Percentiles rank a stretch among this genome's conserved stretches.
phyloP scores from a whole-genome alignment of 2,329 filamentous ascomycete species.

The Aspergillus brasiliensis region DNA sequence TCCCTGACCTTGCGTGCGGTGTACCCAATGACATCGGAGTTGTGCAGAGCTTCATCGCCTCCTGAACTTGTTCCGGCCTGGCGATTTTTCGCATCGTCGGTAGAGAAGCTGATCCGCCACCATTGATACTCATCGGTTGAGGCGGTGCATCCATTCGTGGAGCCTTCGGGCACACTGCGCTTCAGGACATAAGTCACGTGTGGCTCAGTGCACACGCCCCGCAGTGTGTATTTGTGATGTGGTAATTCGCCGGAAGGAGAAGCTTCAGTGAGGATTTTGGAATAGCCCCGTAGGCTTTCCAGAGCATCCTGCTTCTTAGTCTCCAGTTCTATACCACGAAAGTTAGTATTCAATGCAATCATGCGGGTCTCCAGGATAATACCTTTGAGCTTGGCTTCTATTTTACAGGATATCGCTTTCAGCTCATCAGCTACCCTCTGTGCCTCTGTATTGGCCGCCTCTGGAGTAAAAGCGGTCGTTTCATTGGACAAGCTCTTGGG shows the following conservation, averaged over 20 bases:
- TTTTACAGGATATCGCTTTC: conserved; percentile 37
- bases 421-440: conserved; percentile 39
- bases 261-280: conserved; percentile 50
- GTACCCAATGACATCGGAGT: conserved; percentile 43
- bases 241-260: conserved; percentile 44
- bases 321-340: conserved; percentile 43
- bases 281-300: conserved; percentile 46
- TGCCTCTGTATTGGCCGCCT: conserved; percentile 24
- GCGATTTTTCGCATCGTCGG: conserved; percentile 43
- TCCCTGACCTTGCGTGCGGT: conserved; percentile 49
- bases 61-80: conserved; percentile 29
- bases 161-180: conserved; percentile 27
- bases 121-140: conserved; percentile 49
- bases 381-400: conserved; percentile 47
- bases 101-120: conserved; percentile 59
- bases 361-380: conserved; percentile 4
- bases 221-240: conserved; percentile 56
- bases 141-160: conserved; percentile 22
- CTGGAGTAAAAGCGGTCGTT: conserved; percentile 16
- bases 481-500: conserved; percentile 24
- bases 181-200: conserved; percentile 60
- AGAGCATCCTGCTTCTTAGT: conserved; percentile 43
- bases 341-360: conserved; percentile 9
- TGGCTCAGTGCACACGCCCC: conserved; percentile 60
- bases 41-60: conserved; percentile 22